phyloP scores from a whole-genome alignment of 2,329 filamentous ascomycete species.

The Ophiocordyceps camponoti-floridani region DNA sequence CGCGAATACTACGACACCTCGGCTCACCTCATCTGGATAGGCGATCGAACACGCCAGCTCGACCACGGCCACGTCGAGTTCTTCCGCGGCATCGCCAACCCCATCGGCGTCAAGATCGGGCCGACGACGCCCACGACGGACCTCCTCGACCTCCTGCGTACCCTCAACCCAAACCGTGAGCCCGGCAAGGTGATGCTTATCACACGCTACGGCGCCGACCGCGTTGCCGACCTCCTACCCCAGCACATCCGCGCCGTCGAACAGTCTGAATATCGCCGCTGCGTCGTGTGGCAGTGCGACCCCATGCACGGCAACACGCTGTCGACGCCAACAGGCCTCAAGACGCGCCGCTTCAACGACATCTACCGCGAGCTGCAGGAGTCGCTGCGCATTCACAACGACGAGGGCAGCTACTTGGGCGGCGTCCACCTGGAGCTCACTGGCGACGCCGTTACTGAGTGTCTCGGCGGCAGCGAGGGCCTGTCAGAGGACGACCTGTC shows the following conservation, averaged over 20 bases:
- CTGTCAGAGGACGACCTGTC: conserved; percentile 76
- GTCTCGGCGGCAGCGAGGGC: conserved; percentile 74
- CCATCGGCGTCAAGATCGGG: conserved; percentile 90
- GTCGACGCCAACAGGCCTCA: conserved; percentile 58
- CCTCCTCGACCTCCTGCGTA: conserved; percentile 61
- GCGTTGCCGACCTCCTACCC: conserved; percentile 60
- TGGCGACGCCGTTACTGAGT: conserved; percentile 91
- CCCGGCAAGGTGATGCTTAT: conserved; percentile 91
- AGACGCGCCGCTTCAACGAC: conserved; percentile 80
- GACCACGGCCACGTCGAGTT: conserved; percentile 93
- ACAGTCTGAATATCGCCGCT: conserved; percentile 45
- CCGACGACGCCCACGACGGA: conserved; percentile 65
- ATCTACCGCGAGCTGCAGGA: conserved; percentile 77
- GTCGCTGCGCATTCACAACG: conserved; percentile 69
- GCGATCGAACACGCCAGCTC: conserved; percentile 85
- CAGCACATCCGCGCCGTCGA: conserved; percentile 80
- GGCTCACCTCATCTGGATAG: conserved; percentile 96
- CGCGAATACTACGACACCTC: conserved; percentile 84
- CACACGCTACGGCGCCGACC: conserved; percentile 74
- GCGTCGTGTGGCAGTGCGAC: conserved; percentile 93
- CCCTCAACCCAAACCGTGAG: conserved; percentile 68
- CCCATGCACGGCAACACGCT: conserved; percentile 86
- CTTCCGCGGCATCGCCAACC: conserved; percentile 90
- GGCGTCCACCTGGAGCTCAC: conserved; percentile 92
- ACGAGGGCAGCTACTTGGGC: conserved; percentile 71